Base-by-base conservation (phyloP, 352 stramenopile species). In the Elongisporangium anandrum region DNA sequence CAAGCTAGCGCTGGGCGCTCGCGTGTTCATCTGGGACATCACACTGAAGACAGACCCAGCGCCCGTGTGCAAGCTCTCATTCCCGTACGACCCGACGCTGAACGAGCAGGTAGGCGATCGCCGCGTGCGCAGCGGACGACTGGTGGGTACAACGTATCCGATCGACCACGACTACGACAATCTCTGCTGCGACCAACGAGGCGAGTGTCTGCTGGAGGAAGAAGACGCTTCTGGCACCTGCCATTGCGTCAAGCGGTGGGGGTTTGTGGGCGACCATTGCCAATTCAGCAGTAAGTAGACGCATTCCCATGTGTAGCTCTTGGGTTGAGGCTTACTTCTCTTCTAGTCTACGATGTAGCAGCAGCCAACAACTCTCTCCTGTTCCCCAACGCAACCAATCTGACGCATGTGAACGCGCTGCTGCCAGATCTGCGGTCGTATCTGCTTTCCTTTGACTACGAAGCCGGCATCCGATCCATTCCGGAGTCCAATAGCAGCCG, bases 151-250 rank as follows among this genome's bases (percentile, higher is more conserved):
- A 4, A 87, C 50, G 21, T 92, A 90, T 38, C 79, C 81, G 16
- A 85, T 87, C 56, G 79, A 90, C 64, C 81, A 92, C 54, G 81
- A 90, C 61, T 84, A 77, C 51, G 81, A 90, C 59, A 66, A 62
- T 52, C 59, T 83, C 23, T 92, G 81, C 63, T 92, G 81, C 53
- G 73, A 90, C 41, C 81, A 92, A 50, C 66, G 77, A 2, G 81
- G 81, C 0, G 52, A 60, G 9, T 92, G 81, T 23, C 65, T 62
- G 2, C 52, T 69, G 5, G 57, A 70, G 0, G 75, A 84, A 22
- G 79, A 90, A 70, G 77, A 92, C 56, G 81, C 79, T 1, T 78
- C 72, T 0, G 79, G 81, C 10, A 77, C 73, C 23, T 92, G 79
- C 50, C 75, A 72, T 6, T 92, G 81, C 51, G 76, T 92, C 24